Percentiles rank a stretch among this genome's conserved stretches.
phyloP scores from a whole-genome alignment of 345 rosid genomes.

The Isatis tinctoria region DNA sequence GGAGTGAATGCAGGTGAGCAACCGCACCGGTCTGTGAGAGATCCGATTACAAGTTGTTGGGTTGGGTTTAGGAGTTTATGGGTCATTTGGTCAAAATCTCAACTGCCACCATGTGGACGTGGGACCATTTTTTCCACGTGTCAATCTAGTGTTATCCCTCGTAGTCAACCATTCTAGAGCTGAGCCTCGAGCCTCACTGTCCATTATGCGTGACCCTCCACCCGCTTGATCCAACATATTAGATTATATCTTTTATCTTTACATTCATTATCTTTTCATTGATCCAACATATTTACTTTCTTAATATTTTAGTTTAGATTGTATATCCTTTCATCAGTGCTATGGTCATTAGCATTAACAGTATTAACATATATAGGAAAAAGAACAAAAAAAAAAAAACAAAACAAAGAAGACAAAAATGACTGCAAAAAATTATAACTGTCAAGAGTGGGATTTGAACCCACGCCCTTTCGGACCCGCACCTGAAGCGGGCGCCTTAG shows the following conservation, averaged over 20 bases:
- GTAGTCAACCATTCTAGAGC: background rate
- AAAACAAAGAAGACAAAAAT: background rate
- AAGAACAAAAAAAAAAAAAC: background rate
- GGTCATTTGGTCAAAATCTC: constrained; percentile 14
- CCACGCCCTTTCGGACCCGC: constrained; percentile 93
- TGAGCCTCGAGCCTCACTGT: background rate
- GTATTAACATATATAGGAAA: background rate
- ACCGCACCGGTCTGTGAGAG: constrained; percentile 26
- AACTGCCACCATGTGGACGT: constrained; percentile 32
- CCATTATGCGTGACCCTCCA: background rate
- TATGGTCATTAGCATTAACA: background rate
- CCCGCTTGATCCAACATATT: background rate
- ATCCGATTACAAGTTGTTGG: constrained; percentile 1
- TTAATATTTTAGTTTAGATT: background rate
- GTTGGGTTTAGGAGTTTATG: background rate
- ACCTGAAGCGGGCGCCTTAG: constrained; percentile 97
- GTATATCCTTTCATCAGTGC: background rate
- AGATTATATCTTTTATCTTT: background rate
- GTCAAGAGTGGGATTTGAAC: constrained; percentile 94
- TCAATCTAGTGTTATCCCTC: background rate
- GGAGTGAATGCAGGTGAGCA: constrained; percentile 31
- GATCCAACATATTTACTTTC: background rate
- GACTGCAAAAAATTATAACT: background rate
- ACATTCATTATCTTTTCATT: background rate
- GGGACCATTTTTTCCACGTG: background rate